Percentiles rank a stretch among this genome's conserved stretches.
Evolutionary conservation across 2,329 filamentous ascomycete species (phyloP).

Genomic region (Raffaelea ambrosiae): DNA sequence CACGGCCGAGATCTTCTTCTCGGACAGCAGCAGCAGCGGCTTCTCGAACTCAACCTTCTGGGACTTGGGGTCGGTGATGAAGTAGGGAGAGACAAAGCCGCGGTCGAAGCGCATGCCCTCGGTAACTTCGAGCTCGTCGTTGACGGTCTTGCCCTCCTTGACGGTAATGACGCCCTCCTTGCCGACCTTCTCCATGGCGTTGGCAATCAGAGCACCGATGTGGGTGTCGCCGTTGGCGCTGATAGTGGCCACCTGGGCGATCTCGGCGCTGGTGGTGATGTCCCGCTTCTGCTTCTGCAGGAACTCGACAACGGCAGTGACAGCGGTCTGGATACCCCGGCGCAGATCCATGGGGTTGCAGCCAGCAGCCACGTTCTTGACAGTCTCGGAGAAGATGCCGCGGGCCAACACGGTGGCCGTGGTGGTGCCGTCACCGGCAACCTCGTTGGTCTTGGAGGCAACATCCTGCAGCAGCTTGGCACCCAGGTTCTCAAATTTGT

Average conservation of each 20-base stretch:
- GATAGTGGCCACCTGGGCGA: slow-evolving; percentile 97
- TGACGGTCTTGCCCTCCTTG: slow-evolving; percentile 98
- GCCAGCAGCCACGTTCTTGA: slow-evolving; percentile 98
- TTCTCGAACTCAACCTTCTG: slow-evolving; percentile 99
- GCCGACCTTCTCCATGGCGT: slow-evolving; percentile 99
- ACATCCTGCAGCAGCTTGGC: slow-evolving; percentile 95
- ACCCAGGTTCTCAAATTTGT: slow-evolving; percentile 99
- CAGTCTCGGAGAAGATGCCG: slow-evolving; percentile 98
- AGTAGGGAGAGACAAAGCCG: slow-evolving; percentile 97
- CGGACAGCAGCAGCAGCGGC: slow-evolving; percentile 93
- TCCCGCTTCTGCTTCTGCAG: slow-evolving; percentile 94
- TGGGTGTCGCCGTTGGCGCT: slow-evolving; percentile 94
- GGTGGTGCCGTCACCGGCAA: slow-evolving; percentile 96
- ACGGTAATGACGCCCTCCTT: slow-evolving; percentile 99
- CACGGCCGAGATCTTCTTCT: slow-evolving; percentile 99
- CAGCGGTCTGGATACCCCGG: slow-evolving; percentile 92
- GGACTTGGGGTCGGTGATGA: slow-evolving; percentile 98
- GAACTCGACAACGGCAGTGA: slow-evolving; percentile 89
- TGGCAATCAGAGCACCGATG: slow-evolving; percentile 92
- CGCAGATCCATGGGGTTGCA: slow-evolving; percentile 99
- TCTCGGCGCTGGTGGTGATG: slow-evolving; percentile 94
- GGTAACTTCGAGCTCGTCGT: slow-evolving; percentile 96
- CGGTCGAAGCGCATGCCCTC: slow-evolving; percentile 99
- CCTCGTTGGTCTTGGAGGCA: slow-evolving; percentile 98
- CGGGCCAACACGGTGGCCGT: slow-evolving; percentile 94